phyloP scores from a whole-genome alignment of 352 stramenopile genomes.

The Pythium sukuiense region DNA sequence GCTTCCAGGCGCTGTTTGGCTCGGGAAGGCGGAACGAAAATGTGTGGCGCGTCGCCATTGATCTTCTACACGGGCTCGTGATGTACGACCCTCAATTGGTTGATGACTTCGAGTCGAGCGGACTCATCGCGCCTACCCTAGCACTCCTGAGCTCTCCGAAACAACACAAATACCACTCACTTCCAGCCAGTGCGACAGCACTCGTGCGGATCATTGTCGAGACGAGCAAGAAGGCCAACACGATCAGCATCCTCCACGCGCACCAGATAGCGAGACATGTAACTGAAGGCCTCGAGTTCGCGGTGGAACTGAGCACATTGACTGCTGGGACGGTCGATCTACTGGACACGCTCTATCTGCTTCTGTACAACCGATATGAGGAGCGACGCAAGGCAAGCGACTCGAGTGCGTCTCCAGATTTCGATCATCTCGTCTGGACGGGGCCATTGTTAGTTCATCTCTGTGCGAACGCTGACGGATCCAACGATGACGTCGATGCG shows the following conservation, averaged over 20 bases:
- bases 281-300: slow-evolving; percentile 6
- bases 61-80: slow-evolving; percentile 49
- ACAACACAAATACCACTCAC: slow-evolving; percentile 14
- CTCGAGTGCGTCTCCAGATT: not conserved
- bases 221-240: slow-evolving; percentile 10
- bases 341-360: slow-evolving; percentile 18
- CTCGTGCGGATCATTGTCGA: slow-evolving; percentile 18
- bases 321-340: slow-evolving; percentile 13
- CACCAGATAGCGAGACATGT: slow-evolving; percentile 13
- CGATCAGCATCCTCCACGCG: slow-evolving; percentile 1
- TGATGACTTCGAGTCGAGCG: slow-evolving; percentile 18
- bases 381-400: slow-evolving; percentile 14
- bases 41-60: slow-evolving; percentile 47
- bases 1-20: slow-evolving; percentile 29
- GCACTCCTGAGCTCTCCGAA: slow-evolving; percentile 35
- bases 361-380: slow-evolving; percentile 25
- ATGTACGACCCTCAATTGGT: slow-evolving; percentile 33
- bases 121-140: slow-evolving; percentile 31
- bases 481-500: not conserved
- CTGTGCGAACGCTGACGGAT: slow-evolving; percentile 7
- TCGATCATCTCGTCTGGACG: slow-evolving; percentile 15
- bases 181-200: slow-evolving; percentile 14
- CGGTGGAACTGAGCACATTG: slow-evolving; percentile 18
- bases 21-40: slow-evolving; percentile 33
- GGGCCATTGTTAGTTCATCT: slow-evolving; percentile 12